Evolutionary conservation across 192 early-diverging fungal genomes (phyloP), one percentile per base, ranked within the genome.

Genomic region (Linnemannia hyalina): DNA sequence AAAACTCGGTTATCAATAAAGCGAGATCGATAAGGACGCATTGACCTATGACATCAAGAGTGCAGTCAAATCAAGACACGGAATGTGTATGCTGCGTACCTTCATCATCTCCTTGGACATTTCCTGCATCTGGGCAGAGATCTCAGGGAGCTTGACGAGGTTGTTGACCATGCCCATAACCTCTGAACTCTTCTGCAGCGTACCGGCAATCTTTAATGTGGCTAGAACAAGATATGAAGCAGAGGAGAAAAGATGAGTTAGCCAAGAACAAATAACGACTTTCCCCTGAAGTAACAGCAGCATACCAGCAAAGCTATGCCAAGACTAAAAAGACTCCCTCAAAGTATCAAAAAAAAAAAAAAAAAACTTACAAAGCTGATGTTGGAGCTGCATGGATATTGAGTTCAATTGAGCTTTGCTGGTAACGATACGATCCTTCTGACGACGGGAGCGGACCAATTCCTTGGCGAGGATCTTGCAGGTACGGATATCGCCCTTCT

Each of bases 21-120:
- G 22, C 11, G 13, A 15, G 10, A 46, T 46, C 44, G 44, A 65
- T 38, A 6, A 35, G 23, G 55, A 13, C 40, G 40, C 7, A 46
- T 20, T 35, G 15, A 26, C 36, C 63, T 76, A 36, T 26, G 42
- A 29, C 49, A 52, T 52, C 49, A 52, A 52, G 5, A 16, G 6
- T 22, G 49, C 49, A 52, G 49, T 20, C 49, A 5, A 52, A 42
- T 32, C 52, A 29, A 6, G 13, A n/a, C 3, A 13, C 71, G 4
- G 18, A 15, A 38, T 44, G 20, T 23, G 74, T 65, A 52, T 4
- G 49, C 20, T 52, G 49, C 49, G 49, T 88, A 96, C 95, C 92
- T 95, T 98, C 89, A 96, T 97, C 98, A 99, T 98, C 88, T 99
- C 98, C 91, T 89, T 94, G 15, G 95, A 94, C 95, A 99, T 95